These are phyloP conservation scores for Coniochaeta hoffmannii DNA, from an alignment of 2,329 filamentous ascomycete genomes.

Conservation along the genomic window DNA sequence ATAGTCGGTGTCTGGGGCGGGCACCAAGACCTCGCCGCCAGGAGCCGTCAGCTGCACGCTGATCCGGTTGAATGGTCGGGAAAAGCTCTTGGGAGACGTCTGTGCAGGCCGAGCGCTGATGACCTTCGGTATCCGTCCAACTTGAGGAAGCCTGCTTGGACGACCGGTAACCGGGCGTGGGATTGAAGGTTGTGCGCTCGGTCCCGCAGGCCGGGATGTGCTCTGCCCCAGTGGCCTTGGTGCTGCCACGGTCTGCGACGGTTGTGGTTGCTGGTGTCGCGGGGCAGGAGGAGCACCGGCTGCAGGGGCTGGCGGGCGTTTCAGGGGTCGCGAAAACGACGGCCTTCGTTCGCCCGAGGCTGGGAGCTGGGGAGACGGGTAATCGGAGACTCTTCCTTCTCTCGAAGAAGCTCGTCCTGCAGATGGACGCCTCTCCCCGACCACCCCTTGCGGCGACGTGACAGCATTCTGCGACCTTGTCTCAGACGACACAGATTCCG, in stretches of 20 bases:
- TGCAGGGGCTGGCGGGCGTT: neutral
- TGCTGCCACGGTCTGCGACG: neutral
- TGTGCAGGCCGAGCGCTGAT: slow-evolving; percentile 60
- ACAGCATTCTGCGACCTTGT: neutral
- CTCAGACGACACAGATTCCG: neutral
- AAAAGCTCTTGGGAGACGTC: slow-evolving; percentile 73
- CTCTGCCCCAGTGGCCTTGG: neutral
- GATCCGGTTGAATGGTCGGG: slow-evolving; percentile 64
- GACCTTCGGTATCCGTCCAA: slow-evolving; percentile 81
- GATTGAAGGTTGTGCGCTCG: neutral
- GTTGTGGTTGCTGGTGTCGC: neutral
- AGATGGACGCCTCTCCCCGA: neutral
- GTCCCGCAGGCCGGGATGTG: neutral
- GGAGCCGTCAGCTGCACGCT: slow-evolving; percentile 34
- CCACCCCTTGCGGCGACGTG: neutral
- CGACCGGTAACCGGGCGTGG: slow-evolving; percentile 17
- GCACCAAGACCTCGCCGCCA: slow-evolving; percentile 16
- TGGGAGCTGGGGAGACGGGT: neutral
- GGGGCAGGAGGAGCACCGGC: neutral
- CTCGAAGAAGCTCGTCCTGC: neutral
- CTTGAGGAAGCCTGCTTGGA: slow-evolving; percentile 65
- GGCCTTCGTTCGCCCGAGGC: slow-evolving; percentile 6
- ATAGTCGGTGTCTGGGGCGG: slow-evolving; percentile 27
- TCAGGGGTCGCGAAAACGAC: slow-evolving; percentile 5
- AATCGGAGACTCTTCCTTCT: neutral